phyloP scores from a whole-genome alignment of 106 monocot genomes.

The Gastrodia elata region DNA sequence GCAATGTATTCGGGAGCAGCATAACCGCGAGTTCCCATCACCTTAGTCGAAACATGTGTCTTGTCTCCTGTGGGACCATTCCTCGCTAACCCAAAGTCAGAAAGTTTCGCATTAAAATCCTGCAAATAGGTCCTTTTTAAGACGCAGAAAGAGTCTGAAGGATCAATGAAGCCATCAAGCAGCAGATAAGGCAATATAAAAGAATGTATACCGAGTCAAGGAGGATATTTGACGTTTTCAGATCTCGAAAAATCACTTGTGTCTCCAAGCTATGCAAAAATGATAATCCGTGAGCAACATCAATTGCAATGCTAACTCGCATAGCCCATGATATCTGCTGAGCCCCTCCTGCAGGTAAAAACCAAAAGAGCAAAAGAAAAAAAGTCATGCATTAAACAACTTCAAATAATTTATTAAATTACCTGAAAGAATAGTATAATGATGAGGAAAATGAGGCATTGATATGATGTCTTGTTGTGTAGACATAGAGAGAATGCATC shows the following conservation, averaged over 20 bases:
- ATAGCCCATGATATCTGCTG: constrained; percentile 65
- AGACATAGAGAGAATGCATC: neutral
- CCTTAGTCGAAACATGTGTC: constrained; percentile 78
- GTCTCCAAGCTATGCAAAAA: constrained; percentile 61
- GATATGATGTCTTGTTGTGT: neutral
- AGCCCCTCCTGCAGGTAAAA: constrained; percentile 26
- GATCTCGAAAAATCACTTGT: constrained; percentile 79
- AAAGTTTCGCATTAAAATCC: constrained; percentile 83
- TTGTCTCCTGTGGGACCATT: constrained; percentile 84
- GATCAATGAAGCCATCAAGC: neutral
- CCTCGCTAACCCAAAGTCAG: constrained; percentile 91
- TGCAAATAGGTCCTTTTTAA: constrained; percentile 17
- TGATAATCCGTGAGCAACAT: constrained; percentile 69
- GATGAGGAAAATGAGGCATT: neutral
- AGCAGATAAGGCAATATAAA: neutral
- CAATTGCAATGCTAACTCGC: constrained; percentile 61
- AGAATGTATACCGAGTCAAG: constrained; percentile 56
- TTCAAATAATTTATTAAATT: neutral
- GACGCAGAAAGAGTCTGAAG: neutral
- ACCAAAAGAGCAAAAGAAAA: neutral
- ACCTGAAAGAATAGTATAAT: neutral
- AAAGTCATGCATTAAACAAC: neutral
- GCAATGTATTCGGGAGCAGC: constrained; percentile 92
- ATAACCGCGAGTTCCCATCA: constrained; percentile 81
- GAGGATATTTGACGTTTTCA: constrained; percentile 86